phyloP scores from a whole-genome alignment of 495 filamentous ascomycete genomes.

The Podospora pseudocomata region DNA sequence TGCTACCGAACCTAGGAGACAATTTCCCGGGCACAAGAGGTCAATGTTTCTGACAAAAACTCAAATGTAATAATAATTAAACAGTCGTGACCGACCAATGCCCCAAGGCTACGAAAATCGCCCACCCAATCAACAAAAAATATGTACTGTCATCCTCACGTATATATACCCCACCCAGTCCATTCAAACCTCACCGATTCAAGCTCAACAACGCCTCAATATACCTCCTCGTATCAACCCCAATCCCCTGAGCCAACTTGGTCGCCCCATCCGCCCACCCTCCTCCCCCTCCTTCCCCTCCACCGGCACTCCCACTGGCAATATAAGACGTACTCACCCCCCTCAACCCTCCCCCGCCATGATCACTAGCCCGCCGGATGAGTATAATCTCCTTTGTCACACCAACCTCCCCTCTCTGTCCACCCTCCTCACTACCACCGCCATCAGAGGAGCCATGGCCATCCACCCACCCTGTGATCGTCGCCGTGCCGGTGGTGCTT shows the following conservation, averaged over 20 bases:
- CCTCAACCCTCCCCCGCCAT: conserved; percentile 33
- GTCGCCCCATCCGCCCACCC: conserved; percentile 58
- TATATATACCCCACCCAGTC: not conserved
- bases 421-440: not conserved
- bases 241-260: conserved; percentile 78
- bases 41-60: not conserved
- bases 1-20: too few species aligned
- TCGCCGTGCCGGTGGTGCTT: not conserved
- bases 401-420: not conserved
- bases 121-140: conserved; percentile 21
- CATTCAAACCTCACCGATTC: conserved; percentile 48
- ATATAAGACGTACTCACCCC: conserved; percentile 23
- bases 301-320: conserved; percentile 31
- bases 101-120: not conserved
- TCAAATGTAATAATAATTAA: not conserved
- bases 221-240: conserved; percentile 80
- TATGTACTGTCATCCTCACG: conserved; percentile 21
- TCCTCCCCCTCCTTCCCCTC: conserved; percentile 41
- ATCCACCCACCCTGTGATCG: not conserved
- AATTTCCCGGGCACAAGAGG: too few species aligned
- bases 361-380: conserved; percentile 72
- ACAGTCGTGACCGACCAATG: not conserved
- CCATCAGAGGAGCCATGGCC: not conserved
- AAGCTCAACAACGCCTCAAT: conserved; percentile 78
- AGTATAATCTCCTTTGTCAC: conserved; percentile 71